A percentile compares a stretch with the other conserved stretches of the same genome.
phyloP scores from a whole-genome alignment of 2,329 filamentous ascomycete species.

The Pseudogymnoascus sp. region DNA sequence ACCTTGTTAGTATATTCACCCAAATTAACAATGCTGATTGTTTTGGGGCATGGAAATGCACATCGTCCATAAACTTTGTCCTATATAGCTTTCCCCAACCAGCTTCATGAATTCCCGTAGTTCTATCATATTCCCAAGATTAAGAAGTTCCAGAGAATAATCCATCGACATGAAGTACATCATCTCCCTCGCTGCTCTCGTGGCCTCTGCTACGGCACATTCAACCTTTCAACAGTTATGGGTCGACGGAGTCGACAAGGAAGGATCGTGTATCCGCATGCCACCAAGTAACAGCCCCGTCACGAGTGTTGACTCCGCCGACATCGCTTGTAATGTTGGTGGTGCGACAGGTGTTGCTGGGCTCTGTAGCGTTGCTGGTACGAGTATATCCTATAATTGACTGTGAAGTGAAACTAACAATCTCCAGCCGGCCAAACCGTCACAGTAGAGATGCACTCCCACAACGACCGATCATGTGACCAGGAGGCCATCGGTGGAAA shows the following conservation, averaged over 20 bases:
- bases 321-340: constrained; percentile 41
- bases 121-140: background rate
- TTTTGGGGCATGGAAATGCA: background rate
- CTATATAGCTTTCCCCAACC: background rate
- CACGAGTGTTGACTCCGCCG: constrained; percentile 37
- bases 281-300: constrained; percentile 44
- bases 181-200: background rate
- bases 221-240: constrained; percentile 39
- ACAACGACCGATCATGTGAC: constrained; percentile 39
- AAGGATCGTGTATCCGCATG: constrained; percentile 40
- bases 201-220: constrained; percentile 32
- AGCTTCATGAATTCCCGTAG: background rate
- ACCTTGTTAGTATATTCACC: background rate
- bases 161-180: background rate
- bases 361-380: constrained; percentile 18
- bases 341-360: constrained; percentile 30
- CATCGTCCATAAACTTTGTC: background rate
- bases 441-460: constrained; percentile 45
- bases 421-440: constrained; percentile 42
- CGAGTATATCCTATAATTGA: constrained; percentile 24
- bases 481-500: constrained; percentile 41
- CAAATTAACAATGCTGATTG: background rate
- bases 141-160: background rate
- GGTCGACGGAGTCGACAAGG: constrained; percentile 40
- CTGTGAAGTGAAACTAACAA: constrained; percentile 37